Conservation (phyloP, 2,329 filamentous ascomycete species). For the Fusarium brevicatenulatum region DNA sequence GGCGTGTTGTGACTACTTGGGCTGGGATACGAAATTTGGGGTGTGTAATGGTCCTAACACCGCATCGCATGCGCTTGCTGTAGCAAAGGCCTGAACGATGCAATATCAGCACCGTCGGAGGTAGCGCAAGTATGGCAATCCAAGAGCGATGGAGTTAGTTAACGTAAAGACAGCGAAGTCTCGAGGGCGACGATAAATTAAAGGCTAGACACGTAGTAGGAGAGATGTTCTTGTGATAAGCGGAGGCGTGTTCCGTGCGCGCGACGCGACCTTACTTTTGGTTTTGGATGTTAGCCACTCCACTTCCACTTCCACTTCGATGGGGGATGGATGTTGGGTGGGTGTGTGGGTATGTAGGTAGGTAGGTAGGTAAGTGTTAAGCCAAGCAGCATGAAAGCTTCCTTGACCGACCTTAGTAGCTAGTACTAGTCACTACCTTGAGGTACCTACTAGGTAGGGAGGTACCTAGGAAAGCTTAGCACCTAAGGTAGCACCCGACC, state of each 20-base stretch:
- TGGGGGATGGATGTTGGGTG: neutral
- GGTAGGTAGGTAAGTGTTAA: neutral
- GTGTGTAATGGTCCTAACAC: constrained; percentile 37
- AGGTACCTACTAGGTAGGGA: neutral
- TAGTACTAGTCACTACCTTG: neutral
- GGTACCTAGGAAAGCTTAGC: neutral
- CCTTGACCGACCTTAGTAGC: neutral
- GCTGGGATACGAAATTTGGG: constrained; percentile 25
- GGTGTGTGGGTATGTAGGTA: no score
- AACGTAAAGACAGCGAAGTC: constrained; percentile 16
- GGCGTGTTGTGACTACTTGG: constrained; percentile 23
- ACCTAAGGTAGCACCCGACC: neutral
- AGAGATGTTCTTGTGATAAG: constrained; percentile 38
- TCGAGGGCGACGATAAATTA: constrained; percentile 20
- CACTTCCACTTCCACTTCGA: constrained; percentile 22
- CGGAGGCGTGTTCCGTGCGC: constrained; percentile 40
- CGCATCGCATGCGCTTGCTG: constrained; percentile 37
- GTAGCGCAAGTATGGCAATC: constrained; percentile 1
- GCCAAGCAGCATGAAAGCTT: neutral
- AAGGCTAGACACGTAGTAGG: constrained; percentile 23
- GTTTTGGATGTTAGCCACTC: constrained; percentile 17
- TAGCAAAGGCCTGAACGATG: constrained; percentile 1
- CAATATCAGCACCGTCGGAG: constrained; percentile 4
- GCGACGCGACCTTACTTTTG: constrained; percentile 41
- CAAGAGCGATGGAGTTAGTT: constrained; percentile 7